Evolutionary conservation across 495 filamentous ascomycete species (phyloP).

Genomic region (Zalerion maritima): DNA sequence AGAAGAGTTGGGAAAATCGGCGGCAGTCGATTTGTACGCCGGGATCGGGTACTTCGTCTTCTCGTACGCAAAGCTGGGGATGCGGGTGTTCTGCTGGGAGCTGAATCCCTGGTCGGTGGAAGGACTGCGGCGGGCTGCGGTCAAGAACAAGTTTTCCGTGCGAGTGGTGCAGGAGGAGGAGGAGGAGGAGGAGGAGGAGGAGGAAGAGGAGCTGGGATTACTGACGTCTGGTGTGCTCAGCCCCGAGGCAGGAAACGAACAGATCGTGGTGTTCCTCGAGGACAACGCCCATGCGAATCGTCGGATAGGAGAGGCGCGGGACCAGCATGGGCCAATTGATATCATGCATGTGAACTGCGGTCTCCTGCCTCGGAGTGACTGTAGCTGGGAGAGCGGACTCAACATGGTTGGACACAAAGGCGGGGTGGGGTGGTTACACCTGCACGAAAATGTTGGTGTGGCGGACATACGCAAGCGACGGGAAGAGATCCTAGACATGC

Average conservation of each 20-base stretch:
- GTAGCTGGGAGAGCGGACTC: conserved; percentile 53
- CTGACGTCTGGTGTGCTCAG: too few relatives aligned
- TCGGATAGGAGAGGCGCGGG: conserved; percentile 24
- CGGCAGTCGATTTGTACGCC: conserved; percentile 72
- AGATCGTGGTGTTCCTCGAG: conserved; percentile 54
- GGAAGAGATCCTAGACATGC: conserved; percentile 26
- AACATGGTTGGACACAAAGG: conserved; percentile 23
- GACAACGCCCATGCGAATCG: conserved; percentile 43
- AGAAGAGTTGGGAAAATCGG: conserved; percentile 5
- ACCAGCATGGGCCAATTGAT: conserved; percentile 5
- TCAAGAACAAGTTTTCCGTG: conserved; percentile 49
- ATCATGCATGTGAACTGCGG: conserved; percentile 68
- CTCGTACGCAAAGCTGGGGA: conserved; percentile 56
- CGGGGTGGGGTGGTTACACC: conserved; percentile 53
- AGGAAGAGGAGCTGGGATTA: conserved; percentile 16
- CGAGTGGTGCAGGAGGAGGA: conserved; percentile 29
- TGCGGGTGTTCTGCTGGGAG: conserved; percentile 74
- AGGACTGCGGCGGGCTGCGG: conserved; percentile 56
- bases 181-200: conserved; percentile 9
- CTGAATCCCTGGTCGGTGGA: conserved; percentile 81
- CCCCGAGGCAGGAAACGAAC: conserved; percentile 21
- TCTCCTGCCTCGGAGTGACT: conserved; percentile 52
- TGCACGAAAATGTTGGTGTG: conserved; percentile 72
- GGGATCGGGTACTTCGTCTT: conserved; percentile 92
- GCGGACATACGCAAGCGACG: conserved; percentile 43